phyloP scores from a whole-genome alignment of 2,329 filamentous ascomycete species.

The Beauveria australis region DNA sequence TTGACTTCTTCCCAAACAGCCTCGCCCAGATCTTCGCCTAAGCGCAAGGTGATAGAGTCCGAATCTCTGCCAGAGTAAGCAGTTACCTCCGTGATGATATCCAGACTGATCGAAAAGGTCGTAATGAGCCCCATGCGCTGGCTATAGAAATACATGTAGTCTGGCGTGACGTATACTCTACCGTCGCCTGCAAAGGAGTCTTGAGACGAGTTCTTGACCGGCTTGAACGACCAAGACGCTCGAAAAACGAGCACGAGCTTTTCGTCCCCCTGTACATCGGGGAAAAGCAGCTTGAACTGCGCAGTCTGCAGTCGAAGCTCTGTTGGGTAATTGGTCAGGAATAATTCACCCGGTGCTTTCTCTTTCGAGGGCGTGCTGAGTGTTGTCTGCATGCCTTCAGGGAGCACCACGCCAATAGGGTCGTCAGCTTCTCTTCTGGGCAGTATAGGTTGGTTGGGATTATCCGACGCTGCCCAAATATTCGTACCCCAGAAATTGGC shows the following conservation, averaged over 20 bases:
- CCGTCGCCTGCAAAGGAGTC: conserved; percentile 52
- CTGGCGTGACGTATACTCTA: conserved; percentile 78
- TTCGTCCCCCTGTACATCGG: conserved; percentile 66
- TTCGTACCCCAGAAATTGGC: conserved; percentile 91
- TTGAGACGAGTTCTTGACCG: conserved; percentile 31
- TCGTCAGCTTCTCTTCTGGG: conserved; percentile 30
- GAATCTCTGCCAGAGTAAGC: conserved; percentile 83
- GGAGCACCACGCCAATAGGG: conserved; percentile 32
- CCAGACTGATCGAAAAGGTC: conserved; percentile 67
- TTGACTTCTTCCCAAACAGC: conserved; percentile 66
- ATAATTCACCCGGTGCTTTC: conserved; percentile 42
- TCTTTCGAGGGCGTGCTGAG: conserved; percentile 23
- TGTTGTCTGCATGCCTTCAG: conserved; percentile 21
- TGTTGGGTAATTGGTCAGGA: conserved; percentile 68
- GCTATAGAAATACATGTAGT: conserved; percentile 92
- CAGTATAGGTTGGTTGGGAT: conserved; percentile 22
- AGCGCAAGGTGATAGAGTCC: conserved; percentile 84
- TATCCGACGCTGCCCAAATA: conserved; percentile 50
- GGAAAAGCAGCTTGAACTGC: conserved; percentile 89
- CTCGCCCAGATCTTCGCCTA: conserved; percentile 52
- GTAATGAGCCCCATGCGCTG: conserved; percentile 87
- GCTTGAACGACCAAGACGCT: conserved; percentile 66
- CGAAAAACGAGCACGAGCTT: conserved; percentile 87
- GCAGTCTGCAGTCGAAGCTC: conserved; percentile 81
- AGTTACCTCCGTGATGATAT: conserved; percentile 78